Evolutionary conservation across 768 basidiomycete genomes (phyloP), one percentile per base, ranked within the genome.

Genomic region (Auriscalpium vulgare): DNA sequence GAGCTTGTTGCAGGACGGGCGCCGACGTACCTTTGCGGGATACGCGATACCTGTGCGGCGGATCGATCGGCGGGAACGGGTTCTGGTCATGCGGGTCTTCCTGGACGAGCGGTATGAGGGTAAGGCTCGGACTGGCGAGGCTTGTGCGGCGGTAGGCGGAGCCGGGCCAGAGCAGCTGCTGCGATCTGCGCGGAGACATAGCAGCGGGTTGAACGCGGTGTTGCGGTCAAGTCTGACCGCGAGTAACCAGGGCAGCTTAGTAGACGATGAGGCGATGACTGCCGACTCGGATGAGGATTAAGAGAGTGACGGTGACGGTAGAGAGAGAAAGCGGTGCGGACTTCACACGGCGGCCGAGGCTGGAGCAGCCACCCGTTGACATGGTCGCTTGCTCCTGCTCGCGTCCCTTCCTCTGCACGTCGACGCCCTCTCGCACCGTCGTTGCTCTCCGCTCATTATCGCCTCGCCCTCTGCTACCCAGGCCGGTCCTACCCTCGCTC

Each of bases 401-500:
- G 29, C 29, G 29, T 5, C 29, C 29, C 29, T 29, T 29, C 29
- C 29, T 29, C 29, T 4, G 29, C 29, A 29, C 29, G 29, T 29
- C 29, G 29, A 29, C 29, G 29, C 29, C 4, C 29, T 7, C 29
- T 29, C 7, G 29, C 29, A 29, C 29, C 29, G 29, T 7, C 29
- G 29, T 29, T 29, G 29, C 29, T 29, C 29, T 29, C 29, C 29
- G 29, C 29, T 29, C 29, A 29, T 29, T 29, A 29, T 51, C 29
- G 4, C 36, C 36, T 51, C 29, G 37, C 36, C 2, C 29, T 36
- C 53, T 17, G 19, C 44, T 16, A 19, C 38, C 17, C 49, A 60
- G 61, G 61, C 61, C 61, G 61, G 61, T 57, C 61, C 61, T 62
- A 43, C 40, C 36, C 29, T 29, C 51, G 10, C 50, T 43, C 53